A percentile compares a stretch with the other conserved stretches of the same genome.
Conservation (phyloP, 495 filamentous ascomycete species). For the Neurospora sp. region DNA sequence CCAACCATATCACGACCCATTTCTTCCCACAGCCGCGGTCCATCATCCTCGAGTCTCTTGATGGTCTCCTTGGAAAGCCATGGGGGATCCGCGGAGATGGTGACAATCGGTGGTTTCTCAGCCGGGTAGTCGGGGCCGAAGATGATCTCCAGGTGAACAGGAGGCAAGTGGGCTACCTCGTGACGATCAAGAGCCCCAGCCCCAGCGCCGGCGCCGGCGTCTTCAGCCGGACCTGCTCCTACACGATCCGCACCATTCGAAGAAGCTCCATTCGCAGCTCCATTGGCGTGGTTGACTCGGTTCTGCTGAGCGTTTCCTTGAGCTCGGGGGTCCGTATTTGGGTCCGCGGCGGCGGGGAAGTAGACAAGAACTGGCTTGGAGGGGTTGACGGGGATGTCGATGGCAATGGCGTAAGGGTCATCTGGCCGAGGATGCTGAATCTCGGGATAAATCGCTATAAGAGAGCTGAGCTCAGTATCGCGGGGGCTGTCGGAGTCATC, state of each 20-base stretch:
- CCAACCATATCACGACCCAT: conserved; percentile 66
- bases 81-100: conserved; percentile 51
- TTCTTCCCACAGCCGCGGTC: conserved; percentile 67
- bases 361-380: conserved; percentile 54
- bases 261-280: background rate
- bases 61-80: conserved; percentile 60
- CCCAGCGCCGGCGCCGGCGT: background rate
- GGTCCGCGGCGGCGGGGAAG: conserved; percentile 51
- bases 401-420: conserved; percentile 51
- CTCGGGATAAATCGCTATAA: conserved; percentile 85
- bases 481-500: conserved; percentile 53
- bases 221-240: background rate
- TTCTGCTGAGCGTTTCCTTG: background rate
- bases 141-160: conserved; percentile 55
- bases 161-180: conserved; percentile 63
- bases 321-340: conserved; percentile 8
- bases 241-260: background rate
- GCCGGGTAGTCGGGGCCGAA: conserved; percentile 72
- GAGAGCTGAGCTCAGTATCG: conserved; percentile 68
- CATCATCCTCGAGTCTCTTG: conserved; percentile 50
- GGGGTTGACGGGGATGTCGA: conserved; percentile 68
- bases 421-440: conserved; percentile 47
- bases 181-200: conserved; percentile 42
- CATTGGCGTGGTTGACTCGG: conserved; percentile 3
- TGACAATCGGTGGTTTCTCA: conserved; percentile 51